These are phyloP conservation scores for Echria macrotheca DNA, from an alignment of 495 filamentous ascomycete genomes.

Conservation along the genomic window DNA sequence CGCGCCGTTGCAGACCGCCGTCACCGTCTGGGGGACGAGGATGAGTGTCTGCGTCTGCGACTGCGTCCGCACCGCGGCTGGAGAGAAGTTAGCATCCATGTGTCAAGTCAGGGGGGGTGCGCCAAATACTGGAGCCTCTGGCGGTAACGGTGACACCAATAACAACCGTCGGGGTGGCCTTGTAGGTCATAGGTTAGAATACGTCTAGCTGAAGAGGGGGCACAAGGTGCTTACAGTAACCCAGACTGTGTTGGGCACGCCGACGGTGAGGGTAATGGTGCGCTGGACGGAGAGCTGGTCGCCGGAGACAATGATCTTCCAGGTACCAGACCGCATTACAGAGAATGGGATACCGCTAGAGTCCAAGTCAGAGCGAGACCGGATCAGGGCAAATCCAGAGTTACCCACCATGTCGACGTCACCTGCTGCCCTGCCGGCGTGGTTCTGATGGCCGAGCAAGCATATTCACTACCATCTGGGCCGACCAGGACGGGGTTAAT, in stretches of 20 bases:
- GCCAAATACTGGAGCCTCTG: constrained; percentile 28
- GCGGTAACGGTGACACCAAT: constrained; percentile 38
- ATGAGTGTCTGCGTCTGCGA: constrained; percentile 34
- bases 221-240: constrained; percentile 27
- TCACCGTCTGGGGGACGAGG: constrained; percentile 31
- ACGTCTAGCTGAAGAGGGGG: not conserved
- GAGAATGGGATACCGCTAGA: constrained; percentile 35
- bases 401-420: constrained; percentile 36
- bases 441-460: constrained; percentile 35
- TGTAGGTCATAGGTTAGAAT: constrained; percentile 1
- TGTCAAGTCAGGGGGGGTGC: not conserved
- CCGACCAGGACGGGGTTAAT: constrained; percentile 36
- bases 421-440: constrained; percentile 32
- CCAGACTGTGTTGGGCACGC: constrained; percentile 28
- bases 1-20: constrained; percentile 29
- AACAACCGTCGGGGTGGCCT: constrained; percentile 39
- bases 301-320: constrained; percentile 37
- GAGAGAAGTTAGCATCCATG: not conserved
- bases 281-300: constrained; percentile 35
- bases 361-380: too few relatives aligned
- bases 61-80: constrained; percentile 33
- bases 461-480: constrained; percentile 31
- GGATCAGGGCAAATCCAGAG: too few relatives aligned
- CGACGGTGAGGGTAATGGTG: constrained; percentile 31
- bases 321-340: constrained; percentile 34